These are phyloP conservation scores for Aquilaria malaccensis DNA, from an alignment of 345 rosid genomes.

Conservation along the genomic window DNA sequence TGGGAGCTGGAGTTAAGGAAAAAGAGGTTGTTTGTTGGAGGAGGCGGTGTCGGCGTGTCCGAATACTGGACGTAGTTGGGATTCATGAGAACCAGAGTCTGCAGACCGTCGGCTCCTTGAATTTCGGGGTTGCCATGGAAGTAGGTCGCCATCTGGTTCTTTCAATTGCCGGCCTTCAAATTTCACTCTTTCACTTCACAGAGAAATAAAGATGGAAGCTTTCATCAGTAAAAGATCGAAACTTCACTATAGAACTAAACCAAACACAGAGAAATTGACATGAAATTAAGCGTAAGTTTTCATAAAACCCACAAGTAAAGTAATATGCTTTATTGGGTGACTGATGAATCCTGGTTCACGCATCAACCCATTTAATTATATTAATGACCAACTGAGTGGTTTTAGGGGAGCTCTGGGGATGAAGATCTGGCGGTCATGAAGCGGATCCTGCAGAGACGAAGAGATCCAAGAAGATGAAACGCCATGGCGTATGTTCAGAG, in stretches of 20 bases:
- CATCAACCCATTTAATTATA: constrained; percentile 19
- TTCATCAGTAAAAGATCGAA: neutral
- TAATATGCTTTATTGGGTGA: no score
- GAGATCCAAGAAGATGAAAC: constrained; percentile 3
- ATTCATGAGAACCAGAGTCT: constrained; percentile 95
- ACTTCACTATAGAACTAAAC: no score
- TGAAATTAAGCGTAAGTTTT: no score
- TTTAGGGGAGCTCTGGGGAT: neutral
- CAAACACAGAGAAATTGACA: no score
- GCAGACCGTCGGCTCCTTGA: constrained; percentile 69
- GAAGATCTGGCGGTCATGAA: constrained; percentile 9
- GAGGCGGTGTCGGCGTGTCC: constrained; percentile 36
- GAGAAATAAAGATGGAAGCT: constrained; percentile 13
- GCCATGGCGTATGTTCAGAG: constrained; percentile 4
- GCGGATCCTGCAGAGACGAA: constrained; percentile 17
- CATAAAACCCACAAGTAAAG: no score
- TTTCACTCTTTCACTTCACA: constrained; percentile 18
- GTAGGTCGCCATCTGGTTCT: constrained; percentile 62
- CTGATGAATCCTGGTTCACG: neutral
- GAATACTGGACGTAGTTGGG: constrained; percentile 87
- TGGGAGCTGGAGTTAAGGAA: constrained; percentile 47
- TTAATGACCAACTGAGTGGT: neutral
- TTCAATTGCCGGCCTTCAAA: neutral
- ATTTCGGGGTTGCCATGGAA: constrained; percentile 75
- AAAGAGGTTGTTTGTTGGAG: constrained; percentile 31